Conservation (phyloP, 2,329 filamentous ascomycete genomes). For the Claviceps quebecensis region DNA sequence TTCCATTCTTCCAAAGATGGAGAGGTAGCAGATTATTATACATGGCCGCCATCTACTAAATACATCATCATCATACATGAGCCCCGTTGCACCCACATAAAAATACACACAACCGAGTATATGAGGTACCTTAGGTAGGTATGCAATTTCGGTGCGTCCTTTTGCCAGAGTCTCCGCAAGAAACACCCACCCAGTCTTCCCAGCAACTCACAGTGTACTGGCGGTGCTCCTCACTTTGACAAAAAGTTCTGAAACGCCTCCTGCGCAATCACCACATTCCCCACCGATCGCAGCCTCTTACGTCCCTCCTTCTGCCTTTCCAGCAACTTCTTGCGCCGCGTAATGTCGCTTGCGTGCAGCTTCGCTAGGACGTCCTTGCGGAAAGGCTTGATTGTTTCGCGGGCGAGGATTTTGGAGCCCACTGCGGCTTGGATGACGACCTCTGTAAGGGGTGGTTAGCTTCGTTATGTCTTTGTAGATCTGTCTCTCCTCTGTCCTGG, state of each 20-base stretch:
- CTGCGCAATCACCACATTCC: constrained; percentile 93
- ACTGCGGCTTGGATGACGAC: constrained; percentile 86
- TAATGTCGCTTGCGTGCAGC: constrained; percentile 80
- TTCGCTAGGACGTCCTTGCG: constrained; percentile 90
- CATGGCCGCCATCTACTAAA: no score
- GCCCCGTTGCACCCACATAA: no score
- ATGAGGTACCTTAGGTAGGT: no score
- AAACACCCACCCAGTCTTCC: no score
- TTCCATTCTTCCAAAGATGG: no score
- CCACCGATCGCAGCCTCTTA: constrained; percentile 70
- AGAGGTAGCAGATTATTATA: no score
- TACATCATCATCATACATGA: no score
- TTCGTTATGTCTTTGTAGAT: neutral
- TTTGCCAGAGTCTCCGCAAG: no score
- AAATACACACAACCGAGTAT: no score
- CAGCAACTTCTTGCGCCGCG: constrained; percentile 68
- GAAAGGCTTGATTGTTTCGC: constrained; percentile 93
- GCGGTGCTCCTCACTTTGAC: constrained; percentile 43
- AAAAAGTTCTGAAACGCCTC: constrained; percentile 91
- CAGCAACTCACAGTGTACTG: no score
- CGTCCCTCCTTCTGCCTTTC: constrained; percentile 95
- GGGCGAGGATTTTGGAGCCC: constrained; percentile 68
- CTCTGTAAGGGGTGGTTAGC: constrained; percentile 35
- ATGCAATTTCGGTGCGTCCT: no score
- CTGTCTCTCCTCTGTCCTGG: neutral